These are phyloP conservation scores for Rhodotorula babjevae DNA, from an alignment of 768 basidiomycete genomes.

Conservation along the genomic window DNA sequence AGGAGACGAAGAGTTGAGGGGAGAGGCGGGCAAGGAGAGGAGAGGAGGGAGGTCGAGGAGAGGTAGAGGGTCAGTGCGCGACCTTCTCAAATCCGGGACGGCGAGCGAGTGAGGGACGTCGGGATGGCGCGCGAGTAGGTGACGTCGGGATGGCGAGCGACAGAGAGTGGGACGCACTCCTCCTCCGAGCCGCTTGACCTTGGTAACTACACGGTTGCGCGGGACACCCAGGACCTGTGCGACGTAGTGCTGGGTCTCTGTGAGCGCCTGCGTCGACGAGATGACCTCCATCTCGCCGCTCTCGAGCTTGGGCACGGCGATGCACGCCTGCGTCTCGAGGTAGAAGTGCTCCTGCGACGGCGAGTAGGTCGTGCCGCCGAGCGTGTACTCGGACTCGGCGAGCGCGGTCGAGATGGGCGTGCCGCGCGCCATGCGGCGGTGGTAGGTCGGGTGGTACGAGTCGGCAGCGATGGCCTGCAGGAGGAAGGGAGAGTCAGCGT, in stretches of 20 bases:
- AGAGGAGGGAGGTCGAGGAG: too few species aligned
- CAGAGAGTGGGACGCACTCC: constrained; percentile 1
- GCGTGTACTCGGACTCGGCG: constrained; percentile 32
- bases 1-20: too few species aligned
- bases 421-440: constrained; percentile 29
- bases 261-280: constrained; percentile 38
- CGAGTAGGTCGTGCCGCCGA: constrained; percentile 35
- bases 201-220: constrained; percentile 35
- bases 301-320: constrained; percentile 42
- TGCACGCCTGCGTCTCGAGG: constrained; percentile 31
- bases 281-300: constrained; percentile 42
- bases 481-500: neutral
- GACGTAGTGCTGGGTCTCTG: constrained; percentile 40
- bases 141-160: too few species aligned
- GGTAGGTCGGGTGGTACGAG: constrained; percentile 35
- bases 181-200: constrained; percentile 39
- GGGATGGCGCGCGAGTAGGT: too few species aligned
- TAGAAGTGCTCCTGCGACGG: constrained; percentile 8
- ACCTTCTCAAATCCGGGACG: too few species aligned
- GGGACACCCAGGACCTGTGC: constrained; percentile 42
- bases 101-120: too few species aligned
- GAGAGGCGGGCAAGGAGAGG: too few species aligned
- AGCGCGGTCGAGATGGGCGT: constrained; percentile 34
- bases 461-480: constrained; percentile 25
- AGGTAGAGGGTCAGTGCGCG: too few species aligned